Conservation (phyloP, 768 basidiomycete genomes). For the Tulasnella sp. region DNA sequence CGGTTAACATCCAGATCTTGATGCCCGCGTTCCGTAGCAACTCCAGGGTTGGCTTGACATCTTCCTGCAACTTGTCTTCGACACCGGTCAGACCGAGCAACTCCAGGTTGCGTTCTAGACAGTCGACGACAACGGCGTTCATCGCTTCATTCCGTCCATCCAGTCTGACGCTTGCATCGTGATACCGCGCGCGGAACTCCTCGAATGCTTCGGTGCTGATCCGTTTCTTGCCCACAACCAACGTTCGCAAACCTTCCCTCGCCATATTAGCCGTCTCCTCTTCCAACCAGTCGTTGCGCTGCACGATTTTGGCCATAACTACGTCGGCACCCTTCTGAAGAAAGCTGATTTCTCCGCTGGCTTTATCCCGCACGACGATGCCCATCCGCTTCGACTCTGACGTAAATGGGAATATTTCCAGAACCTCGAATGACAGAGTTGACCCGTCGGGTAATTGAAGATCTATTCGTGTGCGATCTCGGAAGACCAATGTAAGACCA, state of each 20-base stretch:
- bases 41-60: slow-evolving; percentile 90
- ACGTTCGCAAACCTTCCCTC: slow-evolving; percentile 85
- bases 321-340: slow-evolving; percentile 97
- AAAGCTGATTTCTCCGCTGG: slow-evolving; percentile 74
- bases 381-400: slow-evolving; percentile 99
- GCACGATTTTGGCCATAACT: slow-evolving; percentile 93
- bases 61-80: slow-evolving; percentile 96
- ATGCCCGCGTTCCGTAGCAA: slow-evolving; percentile 89
- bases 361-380: slow-evolving; percentile 78
- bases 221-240: slow-evolving; percentile 82
- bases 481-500: slow-evolving; percentile 77
- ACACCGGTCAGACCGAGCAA: slow-evolving; percentile 94
- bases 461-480: slow-evolving; percentile 86
- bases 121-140: slow-evolving; percentile 59
- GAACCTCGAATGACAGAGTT: slow-evolving; percentile 67
- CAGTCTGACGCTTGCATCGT: slow-evolving; percentile 67
- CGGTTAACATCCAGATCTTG: slow-evolving; percentile 99
- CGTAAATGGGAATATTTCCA: slow-evolving; percentile 96
- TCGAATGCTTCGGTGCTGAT: slow-evolving; percentile 60
- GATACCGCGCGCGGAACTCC: slow-evolving; percentile 64
- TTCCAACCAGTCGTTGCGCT: slow-evolving; percentile 96
- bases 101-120: slow-evolving; percentile 84
- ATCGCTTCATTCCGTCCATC: slow-evolving; percentile 80
- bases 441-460: slow-evolving; percentile 63
- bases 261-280: slow-evolving; percentile 99